Conservation (phyloP, 345 rosid species). For the Toxicodendron radicans region DNA sequence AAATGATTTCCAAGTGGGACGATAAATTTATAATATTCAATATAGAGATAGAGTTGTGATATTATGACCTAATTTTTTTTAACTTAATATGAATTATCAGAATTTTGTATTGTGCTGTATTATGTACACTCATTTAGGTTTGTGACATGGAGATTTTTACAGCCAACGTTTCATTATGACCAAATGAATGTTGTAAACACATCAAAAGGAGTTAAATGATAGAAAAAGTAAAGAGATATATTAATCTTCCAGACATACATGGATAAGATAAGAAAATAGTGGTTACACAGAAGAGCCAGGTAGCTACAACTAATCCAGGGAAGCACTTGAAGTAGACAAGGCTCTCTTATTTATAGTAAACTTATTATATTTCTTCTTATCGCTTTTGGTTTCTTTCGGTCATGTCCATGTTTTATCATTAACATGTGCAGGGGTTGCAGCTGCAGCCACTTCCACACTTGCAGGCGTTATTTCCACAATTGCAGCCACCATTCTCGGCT, state of each 20-base stretch:
- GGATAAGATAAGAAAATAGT: conserved; percentile 4
- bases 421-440: conserved; percentile 32
- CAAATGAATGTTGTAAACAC: no score
- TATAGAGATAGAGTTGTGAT: no score
- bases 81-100: no score
- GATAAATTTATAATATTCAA: no score
- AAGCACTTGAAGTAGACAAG: neutral
- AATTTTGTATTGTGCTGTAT: no score
- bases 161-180: no score
- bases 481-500: conserved; percentile 55
- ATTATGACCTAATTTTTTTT: no score
- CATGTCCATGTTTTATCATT: neutral
- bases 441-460: neutral
- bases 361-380: neutral
- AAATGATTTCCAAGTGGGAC: no score
- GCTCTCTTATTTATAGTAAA: neutral
- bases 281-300: neutral
- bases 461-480: conserved; percentile 62
- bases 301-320: neutral
- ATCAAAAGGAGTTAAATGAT: no score
- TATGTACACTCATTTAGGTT: no score
- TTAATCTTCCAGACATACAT: neutral
- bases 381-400: neutral
- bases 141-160: no score
- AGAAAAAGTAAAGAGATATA: no score